Evolutionary conservation across 768 basidiomycete genomes (phyloP), one percentile per base, ranked within the genome.

Genomic region (Mrakia blollopis): DNA sequence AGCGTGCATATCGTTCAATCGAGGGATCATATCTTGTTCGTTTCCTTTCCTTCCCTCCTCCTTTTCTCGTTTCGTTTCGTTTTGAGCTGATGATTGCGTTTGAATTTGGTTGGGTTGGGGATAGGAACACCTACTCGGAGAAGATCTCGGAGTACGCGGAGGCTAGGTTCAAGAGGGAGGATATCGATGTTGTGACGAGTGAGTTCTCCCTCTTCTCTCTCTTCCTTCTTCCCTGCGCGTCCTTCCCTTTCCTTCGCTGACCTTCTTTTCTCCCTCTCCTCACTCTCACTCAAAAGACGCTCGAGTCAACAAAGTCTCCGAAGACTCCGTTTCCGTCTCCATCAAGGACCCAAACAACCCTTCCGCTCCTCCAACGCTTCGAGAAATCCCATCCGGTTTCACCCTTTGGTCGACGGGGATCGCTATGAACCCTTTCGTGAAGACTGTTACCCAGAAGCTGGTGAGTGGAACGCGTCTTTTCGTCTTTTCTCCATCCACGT

Each of bases 91-190:
- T 2, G 44, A 9, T 44, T 11, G 39, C 5, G 39, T 41, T 44
- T 57, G 50, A 73, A 57, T 25, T 39, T 16, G 28, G 21, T 73
- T 50, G 25, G n/a, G 21, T 37, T 32, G 1, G 37, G 21, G 16
- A 32, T 41, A 74, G 73, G 80, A 99, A 99, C 83, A 98, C 95
- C 0, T 99, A 99, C 85, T 92, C 94, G 0, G 93, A 98, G 83
- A 91, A 89, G 60, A 99, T 99, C 79, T 97, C 94, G n/a, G 89
- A 91, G 79, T 99, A 93, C 83, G 97, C 94, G 0, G 97, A 99
- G 87, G 90, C 86, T 80, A 57, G 84, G 83, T 98, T 99, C 84
- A 85, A 87, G 39, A 88, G 94, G 72, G 91, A 92, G 79, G 86
- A 87, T 30, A 91, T 98, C 57, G 86, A 94, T 81, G 88, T 98